phyloP scores from a whole-genome alignment of 306 rosid genomes.

The Fragaria nilgerrensis region DNA sequence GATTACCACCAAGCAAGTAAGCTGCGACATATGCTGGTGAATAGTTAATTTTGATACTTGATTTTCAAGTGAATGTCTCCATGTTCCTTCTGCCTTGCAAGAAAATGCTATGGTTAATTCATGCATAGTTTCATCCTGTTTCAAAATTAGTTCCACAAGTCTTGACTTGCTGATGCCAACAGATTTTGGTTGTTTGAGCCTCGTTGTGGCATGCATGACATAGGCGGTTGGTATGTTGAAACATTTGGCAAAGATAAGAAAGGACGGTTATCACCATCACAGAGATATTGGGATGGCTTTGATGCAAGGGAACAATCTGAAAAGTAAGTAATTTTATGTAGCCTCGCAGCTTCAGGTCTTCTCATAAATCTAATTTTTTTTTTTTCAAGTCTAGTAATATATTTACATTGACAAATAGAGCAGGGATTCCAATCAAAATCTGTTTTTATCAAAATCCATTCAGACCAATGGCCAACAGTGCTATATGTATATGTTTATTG shows the following conservation, averaged over 20 bases:
- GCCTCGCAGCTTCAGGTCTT: constrained; percentile 11
- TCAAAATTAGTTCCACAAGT: constrained; percentile 5
- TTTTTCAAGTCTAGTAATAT: not conserved
- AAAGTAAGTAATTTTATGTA: constrained; percentile 40
- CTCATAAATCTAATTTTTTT: not conserved
- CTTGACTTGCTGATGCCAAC: constrained; percentile 31
- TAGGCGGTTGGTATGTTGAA: constrained; percentile 95
- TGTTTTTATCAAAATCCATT: not conserved
- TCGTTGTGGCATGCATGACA: constrained; percentile 91
- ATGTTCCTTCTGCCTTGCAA: constrained; percentile 19
- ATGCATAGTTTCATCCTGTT: not conserved
- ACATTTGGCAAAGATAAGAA: constrained; percentile 83
- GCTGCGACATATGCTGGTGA: constrained; percentile 21
- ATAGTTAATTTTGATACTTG: constrained; percentile 10
- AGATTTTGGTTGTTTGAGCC: constrained; percentile 99
- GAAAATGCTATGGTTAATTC: constrained; percentile 11
- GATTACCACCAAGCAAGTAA: constrained; percentile 95
- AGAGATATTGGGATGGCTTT: constrained; percentile 78
- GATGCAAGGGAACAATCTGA: constrained; percentile 50
- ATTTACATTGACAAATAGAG: constrained; percentile 1
- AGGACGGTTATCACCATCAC: constrained; percentile 68
- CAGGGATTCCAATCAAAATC: constrained; percentile 1
- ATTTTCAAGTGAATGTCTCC: constrained; percentile 10
- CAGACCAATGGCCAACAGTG: not conserved
- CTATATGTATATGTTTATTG: not conserved